phyloP scores from a whole-genome alignment of 1,284 basidiomycete species.

The Malassezia pachydermatis region DNA sequence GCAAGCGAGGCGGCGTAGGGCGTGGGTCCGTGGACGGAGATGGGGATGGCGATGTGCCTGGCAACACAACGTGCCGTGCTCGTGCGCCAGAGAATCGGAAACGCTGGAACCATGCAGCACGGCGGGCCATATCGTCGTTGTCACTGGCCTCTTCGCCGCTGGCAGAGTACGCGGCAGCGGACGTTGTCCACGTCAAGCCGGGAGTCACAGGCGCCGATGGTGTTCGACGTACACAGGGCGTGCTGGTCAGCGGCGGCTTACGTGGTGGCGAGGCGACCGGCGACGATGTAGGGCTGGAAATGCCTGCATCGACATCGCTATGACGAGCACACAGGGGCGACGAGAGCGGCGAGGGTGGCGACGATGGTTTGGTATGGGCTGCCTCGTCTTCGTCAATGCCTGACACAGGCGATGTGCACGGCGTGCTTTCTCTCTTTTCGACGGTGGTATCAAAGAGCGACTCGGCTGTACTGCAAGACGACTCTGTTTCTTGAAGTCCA shows the following conservation, averaged over 20 bases:
- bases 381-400: not conserved
- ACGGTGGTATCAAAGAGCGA: slow-evolving; percentile 6
- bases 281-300: slow-evolving; percentile 17
- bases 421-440: not conserved
- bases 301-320: not conserved
- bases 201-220: not conserved
- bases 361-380: not conserved
- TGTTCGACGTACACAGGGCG: not conserved
- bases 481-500: too few relatives aligned
- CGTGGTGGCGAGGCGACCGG: slow-evolving; percentile 6
- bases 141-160: too few relatives aligned
- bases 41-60: slow-evolving; percentile 7
- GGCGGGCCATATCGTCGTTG: slow-evolving; percentile 1
- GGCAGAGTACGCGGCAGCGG: too few relatives aligned
- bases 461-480: not conserved
- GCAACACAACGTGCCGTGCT: not conserved
- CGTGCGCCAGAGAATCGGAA: slow-evolving; percentile 5
- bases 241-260: not conserved
- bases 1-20: slow-evolving; percentile 3
- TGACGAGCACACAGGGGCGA: not conserved
- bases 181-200: not conserved
- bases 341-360: slow-evolving; percentile 6
- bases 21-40: not conserved
- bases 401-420: slow-evolving; percentile 5
- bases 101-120: slow-evolving; percentile 2